phyloP scores from a whole-genome alignment of 176 grass and related monocot genomes.

The Microstegium vimineum region DNA sequence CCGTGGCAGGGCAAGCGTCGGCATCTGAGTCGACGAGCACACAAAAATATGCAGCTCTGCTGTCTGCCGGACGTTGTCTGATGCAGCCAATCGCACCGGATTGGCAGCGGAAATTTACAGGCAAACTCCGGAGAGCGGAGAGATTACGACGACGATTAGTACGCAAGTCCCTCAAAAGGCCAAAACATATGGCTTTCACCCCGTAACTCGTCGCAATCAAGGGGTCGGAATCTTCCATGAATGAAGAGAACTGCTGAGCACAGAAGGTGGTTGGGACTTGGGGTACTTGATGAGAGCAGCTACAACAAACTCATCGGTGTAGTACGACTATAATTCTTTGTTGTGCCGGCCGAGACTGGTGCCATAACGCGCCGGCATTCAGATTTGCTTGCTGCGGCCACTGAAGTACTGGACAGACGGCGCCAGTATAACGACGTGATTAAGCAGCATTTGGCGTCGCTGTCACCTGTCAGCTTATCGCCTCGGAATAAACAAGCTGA shows the following conservation, averaged over 20 bases:
- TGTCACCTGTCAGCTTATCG: not conserved
- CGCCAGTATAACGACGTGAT: too few species aligned
- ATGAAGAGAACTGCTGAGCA: not conserved
- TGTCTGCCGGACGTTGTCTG: not conserved
- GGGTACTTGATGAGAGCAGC: not conserved
- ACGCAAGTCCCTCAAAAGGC: not conserved
- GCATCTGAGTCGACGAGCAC: not conserved
- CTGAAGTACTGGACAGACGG: not conserved
- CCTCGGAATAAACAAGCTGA: not conserved
- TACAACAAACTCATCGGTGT: not conserved
- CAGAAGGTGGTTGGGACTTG: not conserved
- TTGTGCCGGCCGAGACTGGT: not conserved
- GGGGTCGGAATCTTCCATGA: not conserved
- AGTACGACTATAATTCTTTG: not conserved
- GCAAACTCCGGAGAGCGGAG: not conserved
- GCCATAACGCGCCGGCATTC: not conserved
- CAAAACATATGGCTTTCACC: not conserved
- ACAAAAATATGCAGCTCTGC: not conserved
- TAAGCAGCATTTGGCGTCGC: not conserved
- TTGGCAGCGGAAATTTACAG: not conserved
- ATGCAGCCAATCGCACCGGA: not conserved
- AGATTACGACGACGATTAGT: not conserved
- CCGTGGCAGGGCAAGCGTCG: not conserved
- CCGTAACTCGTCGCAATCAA: not conserved
- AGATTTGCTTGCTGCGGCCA: not conserved